These are phyloP conservation scores for Aspergillus latus DNA, from an alignment of 2,329 filamentous ascomycete species.

Conservation along the genomic window DNA sequence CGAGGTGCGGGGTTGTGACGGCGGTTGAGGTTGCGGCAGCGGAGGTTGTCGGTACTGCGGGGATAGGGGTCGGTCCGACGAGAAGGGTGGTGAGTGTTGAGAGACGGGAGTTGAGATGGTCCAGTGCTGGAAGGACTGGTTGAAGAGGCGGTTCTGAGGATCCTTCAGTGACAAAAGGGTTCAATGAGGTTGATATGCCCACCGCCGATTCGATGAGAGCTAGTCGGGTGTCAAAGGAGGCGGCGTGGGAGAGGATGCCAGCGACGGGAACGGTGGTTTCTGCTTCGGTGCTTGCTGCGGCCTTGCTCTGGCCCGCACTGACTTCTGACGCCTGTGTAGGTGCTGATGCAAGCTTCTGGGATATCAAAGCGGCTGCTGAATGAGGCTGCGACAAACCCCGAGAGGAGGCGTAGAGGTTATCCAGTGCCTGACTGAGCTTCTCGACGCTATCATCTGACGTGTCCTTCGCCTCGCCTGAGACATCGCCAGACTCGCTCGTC, in stretches of 20 bases:
- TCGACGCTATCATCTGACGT: slow-evolving; percentile 57
- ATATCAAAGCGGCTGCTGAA: slow-evolving; percentile 37
- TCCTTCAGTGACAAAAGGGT: slow-evolving; percentile 50
- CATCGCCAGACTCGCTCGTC: slow-evolving; percentile 48
- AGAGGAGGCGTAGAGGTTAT: slow-evolving; percentile 56
- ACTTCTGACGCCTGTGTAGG: slow-evolving; percentile 8
- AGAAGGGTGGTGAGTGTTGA: slow-evolving; percentile 62
- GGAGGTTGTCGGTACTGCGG: slow-evolving; percentile 25
- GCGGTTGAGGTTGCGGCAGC: slow-evolving; percentile 25
- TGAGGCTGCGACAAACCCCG: slow-evolving; percentile 26
- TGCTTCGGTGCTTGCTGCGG: slow-evolving; percentile 10
- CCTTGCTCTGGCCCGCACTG: slow-evolving; percentile 14
- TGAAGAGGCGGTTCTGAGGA: slow-evolving; percentile 54
- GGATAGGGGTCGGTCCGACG: slow-evolving; percentile 34
- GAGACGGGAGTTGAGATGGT: slow-evolving; percentile 78
- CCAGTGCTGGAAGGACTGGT: slow-evolving; percentile 79
- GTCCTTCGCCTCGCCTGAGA: slow-evolving; percentile 46
- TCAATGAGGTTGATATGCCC: slow-evolving; percentile 70
- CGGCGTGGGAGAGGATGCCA: slow-evolving; percentile 70
- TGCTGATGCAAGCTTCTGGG: slow-evolving; percentile 34
- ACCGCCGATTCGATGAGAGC: slow-evolving; percentile 75
- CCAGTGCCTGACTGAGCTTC: slow-evolving; percentile 70
- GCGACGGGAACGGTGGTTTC: slow-evolving; percentile 31
- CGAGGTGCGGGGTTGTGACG: slow-evolving; percentile 43
- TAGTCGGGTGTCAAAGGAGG: slow-evolving; percentile 83